These are phyloP conservation scores for Phlyctochytrium planicorne DNA, from an alignment of 192 early-diverging fungal species.

Conservation along the genomic window DNA sequence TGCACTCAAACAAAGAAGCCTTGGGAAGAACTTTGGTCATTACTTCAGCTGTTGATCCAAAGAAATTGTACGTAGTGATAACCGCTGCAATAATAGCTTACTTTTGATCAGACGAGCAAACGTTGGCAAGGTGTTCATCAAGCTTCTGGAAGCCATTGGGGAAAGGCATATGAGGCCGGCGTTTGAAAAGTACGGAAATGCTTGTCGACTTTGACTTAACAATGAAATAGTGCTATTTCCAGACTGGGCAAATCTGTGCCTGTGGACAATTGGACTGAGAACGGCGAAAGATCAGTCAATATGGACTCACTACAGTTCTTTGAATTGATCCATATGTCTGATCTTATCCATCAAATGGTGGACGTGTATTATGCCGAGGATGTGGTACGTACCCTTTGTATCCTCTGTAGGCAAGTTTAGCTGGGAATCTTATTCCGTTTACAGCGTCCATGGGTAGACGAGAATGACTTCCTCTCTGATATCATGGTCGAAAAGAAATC, in stretches of 20 bases:
- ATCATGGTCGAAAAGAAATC: conserved; percentile 90
- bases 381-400: conserved; percentile 58
- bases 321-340: conserved; percentile 91
- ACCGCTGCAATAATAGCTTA: conserved; percentile 7
- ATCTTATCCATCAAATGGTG: conserved; percentile 91
- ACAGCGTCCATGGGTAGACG: conserved; percentile 72
- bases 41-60: conserved; percentile 33
- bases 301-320: conserved; percentile 82
- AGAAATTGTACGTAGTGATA: conserved; percentile 35
- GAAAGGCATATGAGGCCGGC: conserved; percentile 72
- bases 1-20: conserved; percentile 83
- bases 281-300: conserved; percentile 41
- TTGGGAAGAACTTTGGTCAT: conserved; percentile 52
- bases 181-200: conserved; percentile 47
- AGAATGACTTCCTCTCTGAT: conserved; percentile 86
- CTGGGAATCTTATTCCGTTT: conserved; percentile 24
- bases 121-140: conserved; percentile 77
- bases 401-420: background rate
- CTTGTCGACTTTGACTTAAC: background rate
- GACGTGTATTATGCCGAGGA: conserved; percentile 91
- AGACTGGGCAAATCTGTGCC: conserved; percentile 35
- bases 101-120: conserved; percentile 55
- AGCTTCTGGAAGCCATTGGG: conserved; percentile 70
- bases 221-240: conserved; percentile 38
- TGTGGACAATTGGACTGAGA: conserved; percentile 34